These are phyloP conservation scores for Microsporum canis DNA, from an alignment of 2,329 filamentous ascomycete species.

Conservation along the genomic window DNA sequence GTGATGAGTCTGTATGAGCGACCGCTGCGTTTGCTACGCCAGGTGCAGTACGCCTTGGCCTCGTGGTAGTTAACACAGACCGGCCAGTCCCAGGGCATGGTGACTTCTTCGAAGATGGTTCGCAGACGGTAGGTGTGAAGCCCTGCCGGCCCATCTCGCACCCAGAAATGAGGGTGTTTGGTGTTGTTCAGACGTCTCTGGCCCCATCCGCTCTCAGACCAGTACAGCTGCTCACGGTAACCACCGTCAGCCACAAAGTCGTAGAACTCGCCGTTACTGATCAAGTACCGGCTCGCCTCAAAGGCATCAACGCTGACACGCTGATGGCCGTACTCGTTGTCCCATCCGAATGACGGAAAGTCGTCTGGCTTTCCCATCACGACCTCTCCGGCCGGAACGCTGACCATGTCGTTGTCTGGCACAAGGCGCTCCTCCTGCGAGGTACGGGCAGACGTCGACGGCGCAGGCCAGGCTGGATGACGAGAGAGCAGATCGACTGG, in stretches of 20 bases:
- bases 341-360: neutral
- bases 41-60: neutral
- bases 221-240: neutral
- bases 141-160: neutral
- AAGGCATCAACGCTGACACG: neutral
- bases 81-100: neutral
- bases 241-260: constrained; percentile 1
- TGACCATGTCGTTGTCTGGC: neutral
- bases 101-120: neutral
- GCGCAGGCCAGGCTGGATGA: neutral
- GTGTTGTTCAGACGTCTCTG: neutral
- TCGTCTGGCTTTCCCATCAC: neutral
- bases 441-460: neutral
- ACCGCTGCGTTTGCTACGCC: neutral
- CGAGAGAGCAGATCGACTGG: neutral
- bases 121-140: neutral
- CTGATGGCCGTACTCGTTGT: neutral
- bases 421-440: neutral
- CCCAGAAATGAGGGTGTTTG: neutral
- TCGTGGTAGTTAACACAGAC: constrained; percentile 2
- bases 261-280: neutral
- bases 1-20: neutral
- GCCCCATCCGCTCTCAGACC: neutral
- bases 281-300: neutral
- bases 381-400: neutral